Base-by-base conservation (phyloP, 441 rosid genomes). In the Eruca vesicaria region DNA sequence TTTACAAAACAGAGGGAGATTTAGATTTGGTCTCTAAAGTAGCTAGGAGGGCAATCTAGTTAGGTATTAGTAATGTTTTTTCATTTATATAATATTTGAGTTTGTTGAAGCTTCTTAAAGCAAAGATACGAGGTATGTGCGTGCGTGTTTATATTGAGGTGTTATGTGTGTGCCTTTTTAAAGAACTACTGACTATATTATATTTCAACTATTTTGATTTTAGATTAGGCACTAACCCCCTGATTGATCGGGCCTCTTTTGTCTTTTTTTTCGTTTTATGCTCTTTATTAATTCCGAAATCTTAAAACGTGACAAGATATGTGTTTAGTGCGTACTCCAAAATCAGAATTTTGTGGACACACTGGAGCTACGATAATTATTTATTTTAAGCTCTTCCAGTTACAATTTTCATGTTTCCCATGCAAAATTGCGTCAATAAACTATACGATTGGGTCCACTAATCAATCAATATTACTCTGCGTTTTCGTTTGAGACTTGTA, bases 201-300 rank as follows among this genome's bases (percentile, higher is more conserved):
- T 65, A 76, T 64, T 70, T 57, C 28, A n/a, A 12, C 41, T 68
- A 33, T 26, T 58, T 16, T 16, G 53, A 43, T 45, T 77, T 58
- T 64, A 35, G 76, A 48, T 77, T 77, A 77, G 28, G 80, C 76
- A 67, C 72, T 69, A 70, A 76, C 72, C 75, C 71, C 71, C 62
- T 71, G 41, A 65, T 65, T 77, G 80, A 70, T 64, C 59, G 8
- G 28, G 7, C 5, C 9, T 41, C 15, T 32, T 48, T 2, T 12
- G 15, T 7, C 1, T 11, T 9, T 14, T 35, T 38, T 41, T 41
- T 41, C 48, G 48, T 14, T 41, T 0, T 52, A n/a, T n/a, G n/a
- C n/a, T n/a, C n/a, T 53, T 58, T 26, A 7, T 28, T 21, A 16
- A 7, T 32, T 64, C 20, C 67, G 15, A 56, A 38, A 55, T 35